Conservation (phyloP, 495 filamentous ascomycete genomes). For the Hypomontagnella monticulosa region DNA sequence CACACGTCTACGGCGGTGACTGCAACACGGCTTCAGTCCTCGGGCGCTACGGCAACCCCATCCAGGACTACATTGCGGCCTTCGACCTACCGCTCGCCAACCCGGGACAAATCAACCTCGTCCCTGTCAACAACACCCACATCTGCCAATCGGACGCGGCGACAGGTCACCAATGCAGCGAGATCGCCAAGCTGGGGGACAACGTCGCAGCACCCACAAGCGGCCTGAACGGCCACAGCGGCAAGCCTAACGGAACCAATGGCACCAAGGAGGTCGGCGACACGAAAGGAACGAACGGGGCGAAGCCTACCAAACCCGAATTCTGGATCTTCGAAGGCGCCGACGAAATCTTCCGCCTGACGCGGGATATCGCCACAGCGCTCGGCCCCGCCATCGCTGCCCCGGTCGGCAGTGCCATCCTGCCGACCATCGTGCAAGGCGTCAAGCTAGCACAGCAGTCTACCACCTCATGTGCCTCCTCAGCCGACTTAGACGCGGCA, state of each 20-base stretch:
- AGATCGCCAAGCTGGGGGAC: conserved; percentile 21
- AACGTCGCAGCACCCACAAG: conserved; percentile 1
- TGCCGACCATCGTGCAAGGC: no score
- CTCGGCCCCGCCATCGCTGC: conserved; percentile 13
- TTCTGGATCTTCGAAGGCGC: conserved; percentile 24
- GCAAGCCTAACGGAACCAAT: not conserved
- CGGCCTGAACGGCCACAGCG: not conserved
- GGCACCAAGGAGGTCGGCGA: no score
- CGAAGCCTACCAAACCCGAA: conserved; percentile 2
- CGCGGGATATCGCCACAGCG: conserved; percentile 5
- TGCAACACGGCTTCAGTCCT: conserved; percentile 49
- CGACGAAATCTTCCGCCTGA: conserved; percentile 17
- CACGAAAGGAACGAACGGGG: not conserved
- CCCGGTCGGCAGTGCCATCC: no score
- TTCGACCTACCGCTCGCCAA: conserved; percentile 39
- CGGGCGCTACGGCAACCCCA: conserved; percentile 44
- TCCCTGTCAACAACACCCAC: conserved; percentile 1
- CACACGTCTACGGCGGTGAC: conserved; percentile 49
- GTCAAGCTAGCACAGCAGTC: no score
- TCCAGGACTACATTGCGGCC: conserved; percentile 33
- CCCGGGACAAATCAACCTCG: conserved; percentile 34
- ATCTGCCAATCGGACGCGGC: conserved; percentile 13
- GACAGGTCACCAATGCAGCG: conserved; percentile 1
- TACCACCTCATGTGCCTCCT: no score
- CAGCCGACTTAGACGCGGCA: no score